A percentile compares a stretch with the other conserved stretches of the same genome.
phyloP scores from a whole-genome alignment of 345 rosid species.

The Citrus australasica region DNA sequence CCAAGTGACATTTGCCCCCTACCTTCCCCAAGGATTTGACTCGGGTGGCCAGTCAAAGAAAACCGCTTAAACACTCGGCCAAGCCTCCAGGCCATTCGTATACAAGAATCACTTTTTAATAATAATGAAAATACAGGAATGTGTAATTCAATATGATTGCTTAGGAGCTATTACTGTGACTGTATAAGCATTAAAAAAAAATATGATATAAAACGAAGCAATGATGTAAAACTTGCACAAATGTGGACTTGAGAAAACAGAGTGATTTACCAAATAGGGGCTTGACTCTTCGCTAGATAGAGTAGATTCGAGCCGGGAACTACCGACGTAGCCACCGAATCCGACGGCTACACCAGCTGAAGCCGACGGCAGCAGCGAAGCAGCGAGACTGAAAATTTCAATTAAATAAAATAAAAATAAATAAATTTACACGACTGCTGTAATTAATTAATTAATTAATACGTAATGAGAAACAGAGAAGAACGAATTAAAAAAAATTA shows the following conservation, averaged over 20 bases:
- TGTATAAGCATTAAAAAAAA: no score
- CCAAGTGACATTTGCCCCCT: no score
- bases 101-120: neutral
- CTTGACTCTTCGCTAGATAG: conserved; percentile 41
- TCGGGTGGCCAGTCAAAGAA: no score
- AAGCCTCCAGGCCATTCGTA: neutral
- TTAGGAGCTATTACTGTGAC: neutral
- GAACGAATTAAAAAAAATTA: neutral
- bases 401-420: neutral
- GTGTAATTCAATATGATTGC: neutral
- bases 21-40: no score
- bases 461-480: neutral
- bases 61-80: no score
- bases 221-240: no score
- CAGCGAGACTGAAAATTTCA: conserved; percentile 53
- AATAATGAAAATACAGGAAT: neutral
- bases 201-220: no score
- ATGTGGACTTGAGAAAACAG: neutral
- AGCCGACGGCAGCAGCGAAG: conserved; percentile 64
- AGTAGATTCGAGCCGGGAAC: conserved; percentile 69
- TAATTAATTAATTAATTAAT: neutral
- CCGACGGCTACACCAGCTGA: conserved; percentile 59
- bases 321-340: conserved; percentile 87
- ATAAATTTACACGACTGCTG: neutral
- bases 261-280: conserved; percentile 35